Conservation (phyloP, 129 eudicot genomes). For the Ambrosia artemisiifolia region DNA sequence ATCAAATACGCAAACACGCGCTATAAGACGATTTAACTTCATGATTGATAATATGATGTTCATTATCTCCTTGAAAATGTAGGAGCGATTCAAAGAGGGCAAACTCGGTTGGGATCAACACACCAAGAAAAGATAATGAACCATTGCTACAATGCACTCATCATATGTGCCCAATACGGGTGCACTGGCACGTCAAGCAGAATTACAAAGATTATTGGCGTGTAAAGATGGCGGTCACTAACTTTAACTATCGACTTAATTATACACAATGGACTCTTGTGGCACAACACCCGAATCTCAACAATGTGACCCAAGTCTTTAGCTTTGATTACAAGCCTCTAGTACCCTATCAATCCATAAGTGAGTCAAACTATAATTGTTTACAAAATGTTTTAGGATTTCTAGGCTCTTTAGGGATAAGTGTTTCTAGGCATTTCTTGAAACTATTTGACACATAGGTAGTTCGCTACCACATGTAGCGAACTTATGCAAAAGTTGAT, state of each 20-base stretch:
- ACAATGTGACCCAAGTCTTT: constrained; percentile 84
- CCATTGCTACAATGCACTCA: constrained; percentile 81
- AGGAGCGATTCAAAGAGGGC: constrained; percentile 59
- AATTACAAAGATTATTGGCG: constrained; percentile 87
- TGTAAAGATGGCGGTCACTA: constrained; percentile 66
- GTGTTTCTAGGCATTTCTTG: no score
- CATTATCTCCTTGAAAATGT: constrained; percentile 1
- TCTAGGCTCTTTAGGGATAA: no score
- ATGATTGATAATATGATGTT: not conserved
- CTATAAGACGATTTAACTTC: not conserved
- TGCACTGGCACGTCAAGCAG: constrained; percentile 82
- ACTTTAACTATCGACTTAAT: constrained; percentile 70
- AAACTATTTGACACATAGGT: no score
- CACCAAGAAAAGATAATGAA: constrained; percentile 64
- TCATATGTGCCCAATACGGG: constrained; percentile 88
- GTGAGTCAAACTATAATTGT: constrained; percentile 33
- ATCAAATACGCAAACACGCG: not conserved
- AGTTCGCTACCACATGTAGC: no score
- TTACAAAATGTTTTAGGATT: no score
- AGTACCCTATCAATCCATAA: constrained; percentile 73
- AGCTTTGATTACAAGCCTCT: constrained; percentile 87
- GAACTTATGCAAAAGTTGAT: no score
- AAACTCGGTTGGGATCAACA: constrained; percentile 52
- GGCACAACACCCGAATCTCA: constrained; percentile 88
- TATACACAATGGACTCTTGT: constrained; percentile 83